Evolutionary conservation across 208 protist species (phyloP).

Genomic region (Acanthamoeba royreba): DNA sequence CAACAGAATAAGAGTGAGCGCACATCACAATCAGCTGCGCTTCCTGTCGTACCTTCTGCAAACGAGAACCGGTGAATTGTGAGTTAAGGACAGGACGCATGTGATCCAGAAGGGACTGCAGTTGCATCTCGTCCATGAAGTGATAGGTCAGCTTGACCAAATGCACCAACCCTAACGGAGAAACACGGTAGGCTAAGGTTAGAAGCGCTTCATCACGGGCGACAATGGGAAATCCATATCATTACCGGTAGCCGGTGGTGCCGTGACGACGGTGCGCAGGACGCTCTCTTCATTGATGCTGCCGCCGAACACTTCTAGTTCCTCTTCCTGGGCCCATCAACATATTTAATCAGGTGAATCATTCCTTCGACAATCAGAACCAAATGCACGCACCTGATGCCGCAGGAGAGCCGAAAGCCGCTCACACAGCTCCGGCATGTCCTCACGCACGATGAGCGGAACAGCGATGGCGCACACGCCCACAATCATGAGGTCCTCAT

Average conservation of each 20-base stretch:
- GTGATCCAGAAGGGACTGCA: neutral
- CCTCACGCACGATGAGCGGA: neutral
- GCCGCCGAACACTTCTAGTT: neutral
- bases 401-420: neutral
- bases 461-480: neutral
- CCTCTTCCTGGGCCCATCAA: neutral
- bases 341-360: too few species aligned
- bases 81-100: neutral
- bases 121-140: slow-evolving; percentile 4
- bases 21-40: too few species aligned
- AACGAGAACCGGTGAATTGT: neutral
- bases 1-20: too few species aligned
- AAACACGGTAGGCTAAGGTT: neutral
- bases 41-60: neutral
- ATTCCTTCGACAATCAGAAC: neutral
- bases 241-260: neutral
- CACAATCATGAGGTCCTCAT: too few species aligned
- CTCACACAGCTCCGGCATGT: neutral
- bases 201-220: neutral
- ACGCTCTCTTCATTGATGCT: neutral
- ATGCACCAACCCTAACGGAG: neutral
- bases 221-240: too few species aligned
- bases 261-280: neutral
- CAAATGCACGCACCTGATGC: neutral
- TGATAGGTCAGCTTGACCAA: neutral